Conservation (phyloP, 1,139 yeast species). For the Saccharomycopsis hybrid region DNA sequence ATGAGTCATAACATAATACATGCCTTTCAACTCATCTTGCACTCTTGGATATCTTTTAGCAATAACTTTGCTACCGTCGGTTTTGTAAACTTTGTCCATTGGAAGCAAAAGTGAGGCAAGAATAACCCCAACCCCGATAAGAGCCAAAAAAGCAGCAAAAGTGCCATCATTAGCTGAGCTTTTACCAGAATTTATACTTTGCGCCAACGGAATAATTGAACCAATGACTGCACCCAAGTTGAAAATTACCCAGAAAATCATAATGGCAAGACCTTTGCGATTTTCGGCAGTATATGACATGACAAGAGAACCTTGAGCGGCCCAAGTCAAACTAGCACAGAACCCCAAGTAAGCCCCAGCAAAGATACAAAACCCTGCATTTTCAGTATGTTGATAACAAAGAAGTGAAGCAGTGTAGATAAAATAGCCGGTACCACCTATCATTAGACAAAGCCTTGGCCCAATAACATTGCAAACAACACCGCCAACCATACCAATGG, state of each 20-base stretch:
- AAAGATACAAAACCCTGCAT: slow-evolving; percentile 48
- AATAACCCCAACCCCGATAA: slow-evolving; percentile 44
- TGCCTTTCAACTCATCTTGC: slow-evolving; percentile 39
- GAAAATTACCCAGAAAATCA: slow-evolving; percentile 55
- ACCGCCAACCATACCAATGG: slow-evolving; percentile 56
- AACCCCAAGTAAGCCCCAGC: slow-evolving; percentile 56
- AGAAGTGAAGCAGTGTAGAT: slow-evolving; percentile 48
- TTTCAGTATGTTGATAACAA: slow-evolving; percentile 41
- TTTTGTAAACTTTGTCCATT: slow-evolving; percentile 42
- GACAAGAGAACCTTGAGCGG: slow-evolving; percentile 54
- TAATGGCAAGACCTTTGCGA: slow-evolving; percentile 47
- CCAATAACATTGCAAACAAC: slow-evolving; percentile 51
- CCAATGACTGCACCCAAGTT: slow-evolving; percentile 61
- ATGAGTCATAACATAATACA: slow-evolving; percentile 35
- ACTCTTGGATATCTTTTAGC: slow-evolving; percentile 42
- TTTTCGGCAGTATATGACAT: slow-evolving; percentile 54
- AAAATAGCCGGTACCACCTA: slow-evolving; percentile 54
- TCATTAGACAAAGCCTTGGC: slow-evolving; percentile 38
- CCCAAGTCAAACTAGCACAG: slow-evolving; percentile 54
- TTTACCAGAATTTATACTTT: slow-evolving; percentile 36
- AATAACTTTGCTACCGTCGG: slow-evolving; percentile 47
- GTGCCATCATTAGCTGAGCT: slow-evolving; percentile 47
- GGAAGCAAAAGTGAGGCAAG: slow-evolving; percentile 46
- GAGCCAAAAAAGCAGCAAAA: slow-evolving; percentile 49
- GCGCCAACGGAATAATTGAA: slow-evolving; percentile 48